These are phyloP conservation scores for Colletotrichum orchidophilum DNA, from an alignment of 2,329 filamentous ascomycete genomes.

Conservation along the genomic window DNA sequence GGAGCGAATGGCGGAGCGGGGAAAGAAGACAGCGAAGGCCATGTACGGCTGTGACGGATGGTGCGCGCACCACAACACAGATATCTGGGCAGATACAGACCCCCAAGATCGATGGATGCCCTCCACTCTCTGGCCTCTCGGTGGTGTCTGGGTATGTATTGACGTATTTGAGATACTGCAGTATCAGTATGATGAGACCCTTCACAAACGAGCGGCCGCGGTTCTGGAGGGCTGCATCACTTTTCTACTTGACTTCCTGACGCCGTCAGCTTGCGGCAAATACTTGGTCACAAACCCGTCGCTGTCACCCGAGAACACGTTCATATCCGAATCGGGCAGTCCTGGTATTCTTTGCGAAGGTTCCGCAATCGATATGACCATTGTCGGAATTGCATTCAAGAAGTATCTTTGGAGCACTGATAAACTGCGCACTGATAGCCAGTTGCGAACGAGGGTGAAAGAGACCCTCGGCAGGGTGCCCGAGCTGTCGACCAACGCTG, in stretches of 20 bases:
- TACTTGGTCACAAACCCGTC: conserved; percentile 40
- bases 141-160: conserved; percentile 50
- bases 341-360: conserved; percentile 51
- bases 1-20: conserved; percentile 47
- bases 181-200: conserved; percentile 44
- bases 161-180: conserved; percentile 50
- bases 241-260: conserved; percentile 43
- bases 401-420: conserved; percentile 39
- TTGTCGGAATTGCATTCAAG: conserved; percentile 30
- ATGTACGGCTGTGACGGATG: conserved; percentile 47
- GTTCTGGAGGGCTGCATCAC: conserved; percentile 42
- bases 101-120: conserved; percentile 45
- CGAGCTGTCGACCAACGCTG: conserved; percentile 32
- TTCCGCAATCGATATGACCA: conserved; percentile 55
- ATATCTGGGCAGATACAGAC: conserved; percentile 47
- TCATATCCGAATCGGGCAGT: conserved; percentile 44
- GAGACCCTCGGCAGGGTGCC: conserved; percentile 33
- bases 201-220: conserved; percentile 39
- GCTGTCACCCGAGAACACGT: conserved; percentile 41
- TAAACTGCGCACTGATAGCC: conserved; percentile 18
- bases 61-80: conserved; percentile 48
- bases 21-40: conserved; percentile 39
- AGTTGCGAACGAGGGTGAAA: conserved; percentile 6
- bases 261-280: conserved; percentile 38
- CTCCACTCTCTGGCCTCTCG: conserved; percentile 49